A percentile compares a stretch with the other conserved stretches of the same genome.
These are phyloP conservation scores for Fusarium nisikadoi DNA, from an alignment of 2,329 filamentous ascomycete species.

Conservation along the genomic window DNA sequence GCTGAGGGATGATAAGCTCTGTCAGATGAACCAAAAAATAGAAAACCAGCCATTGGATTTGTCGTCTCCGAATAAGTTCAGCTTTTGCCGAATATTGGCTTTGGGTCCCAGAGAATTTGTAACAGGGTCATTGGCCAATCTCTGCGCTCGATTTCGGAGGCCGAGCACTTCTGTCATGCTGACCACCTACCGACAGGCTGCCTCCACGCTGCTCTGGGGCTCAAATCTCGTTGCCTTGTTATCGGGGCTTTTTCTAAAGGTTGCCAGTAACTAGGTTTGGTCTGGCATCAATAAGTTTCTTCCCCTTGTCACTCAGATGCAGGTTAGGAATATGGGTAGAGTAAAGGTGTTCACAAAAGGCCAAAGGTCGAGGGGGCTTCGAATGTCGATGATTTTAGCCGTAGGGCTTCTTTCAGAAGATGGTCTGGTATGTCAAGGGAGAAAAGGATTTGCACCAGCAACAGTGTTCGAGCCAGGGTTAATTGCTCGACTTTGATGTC, in stretches of 20 bases:
- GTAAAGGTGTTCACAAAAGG: not conserved
- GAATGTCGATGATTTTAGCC: fast-evolving
- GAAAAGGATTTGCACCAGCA: fast-evolving
- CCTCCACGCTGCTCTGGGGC: fast-evolving
- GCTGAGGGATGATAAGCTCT: not conserved
- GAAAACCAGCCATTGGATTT: fast-evolving
- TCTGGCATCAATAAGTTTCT: fast-evolving
- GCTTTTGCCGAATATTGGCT: fast-evolving
- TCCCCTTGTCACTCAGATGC: not conserved
- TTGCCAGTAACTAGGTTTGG: not conserved
- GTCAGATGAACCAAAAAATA: not conserved
- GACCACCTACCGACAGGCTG: too few species aligned
- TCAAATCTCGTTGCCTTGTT: fast-evolving
- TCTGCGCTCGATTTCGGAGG: not conserved
- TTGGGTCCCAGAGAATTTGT: not conserved
- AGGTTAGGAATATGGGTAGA: not conserved
- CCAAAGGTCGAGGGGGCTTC: fast-evolving
- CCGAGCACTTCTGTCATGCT: not conserved
- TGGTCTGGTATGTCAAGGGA: not conserved
- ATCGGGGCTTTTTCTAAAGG: fast-evolving
- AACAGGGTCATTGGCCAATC: fast-evolving
- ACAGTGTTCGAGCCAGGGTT: fast-evolving
- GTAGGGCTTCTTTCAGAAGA: too few species aligned
- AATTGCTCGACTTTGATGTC: not conserved
- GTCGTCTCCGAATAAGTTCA: fast-evolving